Evolutionary conservation across 345 rosid species (phyloP).

Genomic region (Dipteronia sinensis): DNA sequence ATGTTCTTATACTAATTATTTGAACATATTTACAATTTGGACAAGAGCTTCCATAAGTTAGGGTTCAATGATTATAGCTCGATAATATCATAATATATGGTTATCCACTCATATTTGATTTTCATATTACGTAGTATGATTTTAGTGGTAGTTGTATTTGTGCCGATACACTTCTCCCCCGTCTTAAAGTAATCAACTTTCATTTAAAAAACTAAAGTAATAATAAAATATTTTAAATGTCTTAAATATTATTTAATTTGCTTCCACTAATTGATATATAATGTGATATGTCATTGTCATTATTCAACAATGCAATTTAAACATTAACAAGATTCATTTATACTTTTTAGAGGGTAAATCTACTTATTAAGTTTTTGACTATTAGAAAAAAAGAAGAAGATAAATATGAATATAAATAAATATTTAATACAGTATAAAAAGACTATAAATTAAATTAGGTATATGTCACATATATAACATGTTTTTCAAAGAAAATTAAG

Average conservation of each 20-base stretch:
- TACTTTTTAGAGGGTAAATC: not conserved
- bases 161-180: too few species aligned
- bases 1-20: not conserved
- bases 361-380: conserved; percentile 3
- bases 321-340: not conserved
- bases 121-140: too few species aligned
- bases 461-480: not conserved
- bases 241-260: not conserved
- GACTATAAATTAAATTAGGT: not conserved
- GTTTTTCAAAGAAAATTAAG: not conserved
- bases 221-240: too few species aligned
- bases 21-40: too few species aligned
- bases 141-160: too few species aligned
- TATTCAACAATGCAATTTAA: not conserved
- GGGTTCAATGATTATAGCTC: not conserved
- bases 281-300: not conserved
- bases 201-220: too few species aligned
- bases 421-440: not conserved
- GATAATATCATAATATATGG: not conserved
- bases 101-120: not conserved
- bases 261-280: not conserved
- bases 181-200: too few species aligned
- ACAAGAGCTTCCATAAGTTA: too few species aligned
- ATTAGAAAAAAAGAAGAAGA: not conserved
- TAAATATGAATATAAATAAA: not conserved